phyloP scores from a whole-genome alignment of 1,284 basidiomycete species.

The Butyriboletus appendiculatus region DNA sequence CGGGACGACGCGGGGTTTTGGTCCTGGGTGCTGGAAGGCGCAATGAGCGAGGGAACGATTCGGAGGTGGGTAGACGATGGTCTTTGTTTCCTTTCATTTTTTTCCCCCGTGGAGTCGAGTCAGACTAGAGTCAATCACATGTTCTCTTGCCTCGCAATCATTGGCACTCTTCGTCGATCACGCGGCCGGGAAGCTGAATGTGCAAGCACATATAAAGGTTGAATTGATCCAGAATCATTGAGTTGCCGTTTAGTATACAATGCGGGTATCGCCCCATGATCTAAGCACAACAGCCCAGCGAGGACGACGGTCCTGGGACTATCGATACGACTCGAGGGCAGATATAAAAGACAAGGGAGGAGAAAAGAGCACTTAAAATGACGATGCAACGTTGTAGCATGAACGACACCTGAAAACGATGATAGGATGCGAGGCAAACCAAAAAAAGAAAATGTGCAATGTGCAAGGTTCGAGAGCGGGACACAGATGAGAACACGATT shows the following conservation, averaged over 20 bases:
- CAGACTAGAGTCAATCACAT: too few relatives aligned
- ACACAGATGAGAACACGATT: not conserved
- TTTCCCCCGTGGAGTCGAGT: too few relatives aligned
- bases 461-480: conserved; percentile 1
- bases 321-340: not conserved
- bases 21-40: conserved; percentile 42
- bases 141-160: not conserved
- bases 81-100: too few relatives aligned
- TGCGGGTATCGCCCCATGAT: conserved; percentile 12
- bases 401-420: conserved; percentile 3
- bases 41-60: not conserved
- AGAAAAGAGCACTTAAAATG: not conserved
- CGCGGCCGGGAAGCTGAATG: not conserved
- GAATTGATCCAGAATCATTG: not conserved
- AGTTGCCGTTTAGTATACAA: conserved; percentile 22
- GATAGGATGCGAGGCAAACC: not conserved
- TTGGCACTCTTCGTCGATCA: not conserved
- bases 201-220: not conserved
- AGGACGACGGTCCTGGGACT: not conserved
- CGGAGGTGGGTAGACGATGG: too few relatives aligned
- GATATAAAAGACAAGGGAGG: not conserved
- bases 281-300: not conserved
- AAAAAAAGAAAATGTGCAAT: not conserved
- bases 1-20: conserved; percentile 52
- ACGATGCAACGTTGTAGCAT: conserved; percentile 3